Conservation (phyloP, 2,329 filamentous ascomycete genomes). For the Curvularia hawaiiensis region DNA sequence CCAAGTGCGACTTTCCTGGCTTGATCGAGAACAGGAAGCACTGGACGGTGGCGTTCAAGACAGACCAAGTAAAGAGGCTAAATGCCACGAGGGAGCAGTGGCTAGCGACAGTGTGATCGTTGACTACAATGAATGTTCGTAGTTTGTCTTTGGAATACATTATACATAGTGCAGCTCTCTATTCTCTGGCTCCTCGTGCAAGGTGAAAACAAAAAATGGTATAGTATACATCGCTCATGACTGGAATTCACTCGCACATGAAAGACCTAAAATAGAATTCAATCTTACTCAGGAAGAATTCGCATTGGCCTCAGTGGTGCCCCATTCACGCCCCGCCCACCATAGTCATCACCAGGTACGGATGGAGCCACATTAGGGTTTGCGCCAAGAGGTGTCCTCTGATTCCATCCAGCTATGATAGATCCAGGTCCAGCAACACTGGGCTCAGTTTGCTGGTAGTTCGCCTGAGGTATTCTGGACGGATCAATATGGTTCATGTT, state of each 20-base stretch:
- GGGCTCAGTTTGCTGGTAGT: neutral
- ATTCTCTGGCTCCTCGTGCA: neutral
- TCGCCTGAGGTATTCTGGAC: neutral
- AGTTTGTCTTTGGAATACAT: neutral
- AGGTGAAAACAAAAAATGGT: neutral
- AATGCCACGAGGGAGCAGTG: constrained; percentile 9
- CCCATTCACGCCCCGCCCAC: neutral
- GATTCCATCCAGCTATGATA: neutral
- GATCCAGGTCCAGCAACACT: neutral
- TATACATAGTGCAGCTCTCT: neutral
- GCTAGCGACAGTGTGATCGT: constrained; percentile 2
- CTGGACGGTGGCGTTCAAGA: constrained; percentile 9
- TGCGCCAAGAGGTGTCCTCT: neutral
- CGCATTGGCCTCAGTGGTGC: neutral
- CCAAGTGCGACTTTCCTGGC: constrained; percentile 3
- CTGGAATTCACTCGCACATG: neutral
- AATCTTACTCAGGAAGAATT: neutral
- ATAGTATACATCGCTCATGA: neutral
- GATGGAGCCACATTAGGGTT: neutral
- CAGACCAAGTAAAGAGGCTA: constrained; percentile 3
- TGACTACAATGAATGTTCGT: neutral
- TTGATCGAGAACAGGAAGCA: constrained; percentile 1
- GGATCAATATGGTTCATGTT: neutral
- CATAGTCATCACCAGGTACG: neutral
- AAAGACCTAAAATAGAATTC: neutral